Base-by-base conservation (phyloP, 805 yeast species). In the Wickerhamomyces strasburgensis region DNA sequence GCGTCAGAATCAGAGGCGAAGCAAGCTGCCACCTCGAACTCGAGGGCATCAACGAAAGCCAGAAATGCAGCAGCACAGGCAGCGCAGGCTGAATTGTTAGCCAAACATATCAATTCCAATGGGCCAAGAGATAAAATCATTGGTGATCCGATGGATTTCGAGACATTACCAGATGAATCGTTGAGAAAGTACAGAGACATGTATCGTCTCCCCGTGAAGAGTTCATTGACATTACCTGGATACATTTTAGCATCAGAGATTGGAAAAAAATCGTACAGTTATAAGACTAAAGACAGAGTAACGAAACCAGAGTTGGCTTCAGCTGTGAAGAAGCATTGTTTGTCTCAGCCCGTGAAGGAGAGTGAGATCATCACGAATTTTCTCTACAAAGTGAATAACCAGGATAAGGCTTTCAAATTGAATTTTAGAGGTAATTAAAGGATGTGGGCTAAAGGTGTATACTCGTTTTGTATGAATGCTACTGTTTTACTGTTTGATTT, bases 341-440 rank as follows among this genome's bases (percentile, higher is more conserved):
- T 70, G 45, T 49, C 61, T 7, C 69, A 67, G 31, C 70, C 73
- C 10, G 77, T 78, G 4, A 78, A 84, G 49, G 98, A 90, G 54
- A 78, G 81, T 40, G 98, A 90, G 50, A 78, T 84, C 23, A 78
- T 90, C 27, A 86, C 96, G 26, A 88, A 84, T 51, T 93, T 90
- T 56, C 68, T 93, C 38, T 93, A 90, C 63, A 80, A 84, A 51
- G 88, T 86, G 36, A 78, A 78, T 52, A 81, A 86, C 53, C 85
- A 84, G 50, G 70, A 68, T 42, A 63, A 61, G 53, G 68, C 61
- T 23, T 67, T 66, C 49, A 63, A 56, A 40, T 51, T 67, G 60
- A 64, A 60, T 35, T 65, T 66, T 43, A 42, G 42, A 15, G 36
- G 37, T 21, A 21, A 21, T 21, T 21, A 21, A 11, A n/a, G n/a